Base-by-base conservation (phyloP, 2,329 filamentous ascomycete genomes). In the Arthrobotrys pseudoclavata region DNA sequence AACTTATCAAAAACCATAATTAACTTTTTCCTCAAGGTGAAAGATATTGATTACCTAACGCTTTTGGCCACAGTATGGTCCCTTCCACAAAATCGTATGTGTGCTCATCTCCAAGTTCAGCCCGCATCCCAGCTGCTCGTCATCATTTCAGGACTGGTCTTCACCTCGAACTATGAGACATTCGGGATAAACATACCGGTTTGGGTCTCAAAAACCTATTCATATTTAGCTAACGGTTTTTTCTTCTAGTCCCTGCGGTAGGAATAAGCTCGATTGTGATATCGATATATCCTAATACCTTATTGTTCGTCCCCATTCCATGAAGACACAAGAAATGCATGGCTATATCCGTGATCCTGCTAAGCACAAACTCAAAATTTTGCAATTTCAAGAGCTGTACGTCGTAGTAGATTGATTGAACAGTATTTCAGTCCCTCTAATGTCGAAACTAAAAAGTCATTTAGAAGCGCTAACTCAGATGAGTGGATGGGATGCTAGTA, bases 1-100 rank as follows among this genome's bases (percentile, higher is more conserved):
- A n/a, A n/a, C n/a, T n/a, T 45, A 20, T 45, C 42, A 12, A 48
- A 24, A 20, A 48, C 22, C 3, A 24, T 22, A 48, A 48, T 4
- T 1, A 18, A 42, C 22, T 47, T 22, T 37, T 20, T 26, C 34
- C 6, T 5, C 15, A 15, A 45, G 31, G 4, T 3, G 10, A 42
- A 18, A 9, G 29, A 5, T 13, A 29, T 24, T 24, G 50, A 1
- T 26, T 53, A 61, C 69, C 69, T 61, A 26, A 62, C 4, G 70
- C 70, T 31, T 75, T 75, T 12, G 62, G 53, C 70, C 70, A 75
- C 48, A 62, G 29, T 6, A 75, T 18, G 9, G 53, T 68, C n/a
- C 70, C 70, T 45, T 75, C 70, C 13, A 75, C 70, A 34, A 75
- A 75, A 13, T 75, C 62, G 37, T 75, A 75, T 5, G 52, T 62